A percentile compares a stretch with the other conserved stretches of the same genome.
Conservation (phyloP, 768 basidiomycete genomes). For the Exsudoporus frostii region DNA sequence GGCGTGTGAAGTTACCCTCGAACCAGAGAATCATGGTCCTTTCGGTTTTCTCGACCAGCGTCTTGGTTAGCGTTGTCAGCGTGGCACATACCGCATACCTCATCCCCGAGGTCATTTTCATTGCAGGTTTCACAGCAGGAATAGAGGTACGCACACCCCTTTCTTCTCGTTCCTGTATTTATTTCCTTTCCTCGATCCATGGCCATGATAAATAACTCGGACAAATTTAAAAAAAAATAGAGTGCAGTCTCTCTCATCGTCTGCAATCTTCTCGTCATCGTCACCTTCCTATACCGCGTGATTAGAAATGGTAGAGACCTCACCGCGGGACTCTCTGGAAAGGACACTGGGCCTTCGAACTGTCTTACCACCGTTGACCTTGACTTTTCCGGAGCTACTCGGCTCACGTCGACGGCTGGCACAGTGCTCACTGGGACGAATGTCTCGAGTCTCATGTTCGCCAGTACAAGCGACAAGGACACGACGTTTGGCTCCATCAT, state of each 20-base stretch:
- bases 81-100: slow-evolving; percentile 42
- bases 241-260: slow-evolving; percentile 38
- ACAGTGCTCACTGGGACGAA: slow-evolving; percentile 2
- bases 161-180: neutral
- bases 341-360: neutral
- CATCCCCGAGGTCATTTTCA: slow-evolving; percentile 28
- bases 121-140: slow-evolving; percentile 30
- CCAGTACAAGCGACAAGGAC: neutral
- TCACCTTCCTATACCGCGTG: slow-evolving; percentile 32
- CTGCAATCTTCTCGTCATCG: slow-evolving; percentile 41
- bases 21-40: slow-evolving; percentile 40
- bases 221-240: slow-evolving; percentile 26
- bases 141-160: slow-evolving; percentile 37
- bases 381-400: slow-evolving; percentile 7
- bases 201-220: neutral
- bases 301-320: slow-evolving; percentile 9
- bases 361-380: slow-evolving; percentile 28
- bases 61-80: slow-evolving; percentile 45
- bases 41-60: slow-evolving; percentile 50
- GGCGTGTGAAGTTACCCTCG: slow-evolving; percentile 39
- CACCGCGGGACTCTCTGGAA: slow-evolving; percentile 1
- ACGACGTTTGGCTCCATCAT: slow-evolving; percentile 1
- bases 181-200: neutral
- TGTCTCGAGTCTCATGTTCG: slow-evolving; percentile 2
- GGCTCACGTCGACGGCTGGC: neutral